Evolutionary conservation across 768 basidiomycete species (phyloP), one percentile per base, ranked within the genome.

Genomic region (Sistotremastrum suecicum): DNA sequence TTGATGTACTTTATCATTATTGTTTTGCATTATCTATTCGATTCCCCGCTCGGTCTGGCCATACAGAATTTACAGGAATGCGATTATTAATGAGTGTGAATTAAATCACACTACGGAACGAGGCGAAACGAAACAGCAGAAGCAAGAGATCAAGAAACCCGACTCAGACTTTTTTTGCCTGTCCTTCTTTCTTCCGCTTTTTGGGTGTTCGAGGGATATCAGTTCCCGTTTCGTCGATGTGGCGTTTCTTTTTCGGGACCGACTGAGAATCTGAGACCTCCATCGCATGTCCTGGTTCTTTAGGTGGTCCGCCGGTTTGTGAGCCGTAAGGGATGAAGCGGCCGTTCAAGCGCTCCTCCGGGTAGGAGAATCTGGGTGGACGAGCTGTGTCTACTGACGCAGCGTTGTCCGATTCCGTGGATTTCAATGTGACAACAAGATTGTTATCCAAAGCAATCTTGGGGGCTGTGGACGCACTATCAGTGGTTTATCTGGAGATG

Each of bases 271-370:
- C 34, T 45, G 32, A 57, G 3, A 46, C 56, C 5, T 62, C 57
- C 54, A 51, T 55, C 6, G 53, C 45, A n/a, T 51, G 40, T 6
- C 30, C 34, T 12, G 37, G 5, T 20, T 20, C 20, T 20, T 20
- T 20, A 20, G 20, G 20, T 20, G 20, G 20, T 20, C 20, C 20
- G 20, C 20, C 20, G 1, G 20, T 20, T 20, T 20, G 56, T 9
- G 79, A 73, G 1, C 81, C 81, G 31, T 70, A 74, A 0, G 83
- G 82, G 51, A 74, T 56, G 58, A 80, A 85, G 1, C 63, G 56
- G 52, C 83, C 81, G 47, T 67, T 83, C 33, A 85, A 65, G 1
- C 76, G 51, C 39, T 82, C 76, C 41, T 66, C 62, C 0, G 83
- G 73, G 53, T 84, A 75, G 7, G 62, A 67, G 3, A 69, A 65